phyloP scores from a whole-genome alignment of 106 monocot species.

The Hemerocallis citrina region DNA sequence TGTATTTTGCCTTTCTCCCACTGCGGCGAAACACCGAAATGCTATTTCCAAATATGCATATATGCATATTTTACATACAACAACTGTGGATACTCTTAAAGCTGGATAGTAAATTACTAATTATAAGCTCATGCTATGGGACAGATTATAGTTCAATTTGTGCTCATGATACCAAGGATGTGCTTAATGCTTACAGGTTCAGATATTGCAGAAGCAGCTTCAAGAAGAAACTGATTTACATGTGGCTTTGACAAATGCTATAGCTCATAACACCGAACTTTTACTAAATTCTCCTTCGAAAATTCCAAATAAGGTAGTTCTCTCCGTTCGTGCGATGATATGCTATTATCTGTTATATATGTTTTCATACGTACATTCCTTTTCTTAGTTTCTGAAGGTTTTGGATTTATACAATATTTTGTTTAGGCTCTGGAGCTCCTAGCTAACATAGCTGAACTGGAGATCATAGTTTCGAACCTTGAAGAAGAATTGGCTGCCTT shows the following conservation, averaged over 20 bases:
- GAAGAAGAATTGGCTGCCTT: constrained; percentile 22
- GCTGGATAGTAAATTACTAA: no score
- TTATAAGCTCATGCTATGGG: not conserved
- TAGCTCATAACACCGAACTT: constrained; percentile 18
- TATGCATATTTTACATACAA: no score
- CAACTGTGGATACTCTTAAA: no score
- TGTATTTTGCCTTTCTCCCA: no score
- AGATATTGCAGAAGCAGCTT: constrained; percentile 48
- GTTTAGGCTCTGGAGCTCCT: constrained; percentile 59
- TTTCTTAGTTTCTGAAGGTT: not conserved
- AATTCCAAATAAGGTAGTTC: constrained; percentile 45
- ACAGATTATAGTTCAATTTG: not conserved
- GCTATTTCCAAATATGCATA: no score
- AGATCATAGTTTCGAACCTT: constrained; percentile 43
- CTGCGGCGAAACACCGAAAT: no score
- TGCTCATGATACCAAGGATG: not conserved
- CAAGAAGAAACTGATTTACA: constrained; percentile 70
- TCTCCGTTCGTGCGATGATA: constrained; percentile 2
- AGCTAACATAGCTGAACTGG: constrained; percentile 42
- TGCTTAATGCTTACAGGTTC: constrained; percentile 23
- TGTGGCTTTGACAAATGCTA: constrained; percentile 48
- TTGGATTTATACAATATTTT: constrained; percentile 4
- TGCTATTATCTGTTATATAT: constrained; percentile 4
- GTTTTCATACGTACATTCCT: no score
- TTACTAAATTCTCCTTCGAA: constrained; percentile 24